phyloP scores from a whole-genome alignment of 2,329 filamentous ascomycete species.

The Microdochium nivale region DNA sequence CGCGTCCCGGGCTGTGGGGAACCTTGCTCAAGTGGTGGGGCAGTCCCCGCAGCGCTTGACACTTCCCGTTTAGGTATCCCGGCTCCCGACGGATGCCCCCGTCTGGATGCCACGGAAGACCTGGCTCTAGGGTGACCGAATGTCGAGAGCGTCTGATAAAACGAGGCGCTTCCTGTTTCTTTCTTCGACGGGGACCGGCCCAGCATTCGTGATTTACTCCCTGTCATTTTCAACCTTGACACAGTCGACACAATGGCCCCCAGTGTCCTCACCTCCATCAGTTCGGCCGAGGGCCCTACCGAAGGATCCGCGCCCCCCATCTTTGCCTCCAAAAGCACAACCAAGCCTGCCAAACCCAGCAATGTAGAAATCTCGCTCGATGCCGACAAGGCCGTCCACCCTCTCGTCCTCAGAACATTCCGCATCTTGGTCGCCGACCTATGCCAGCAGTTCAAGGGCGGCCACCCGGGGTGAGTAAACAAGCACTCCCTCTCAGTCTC shows the following conservation, averaged over 20 bases:
- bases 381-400: constrained; percentile 10
- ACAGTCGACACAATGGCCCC: not conserved
- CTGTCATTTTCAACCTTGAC: no score
- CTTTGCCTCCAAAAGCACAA: not conserved
- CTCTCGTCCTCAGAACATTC: constrained; percentile 50
- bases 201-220: no score
- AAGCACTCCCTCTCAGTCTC: constrained; percentile 1
- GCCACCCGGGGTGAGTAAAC: constrained; percentile 53
- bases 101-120: no score
- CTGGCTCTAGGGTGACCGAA: no score
- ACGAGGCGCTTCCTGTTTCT: no score
- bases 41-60: not conserved
- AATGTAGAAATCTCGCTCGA: not conserved
- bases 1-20: no score
- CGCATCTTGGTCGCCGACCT: constrained; percentile 58
- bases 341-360: not conserved
- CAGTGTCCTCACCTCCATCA: not conserved
- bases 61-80: not conserved
- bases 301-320: not conserved
- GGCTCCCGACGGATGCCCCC: not conserved
- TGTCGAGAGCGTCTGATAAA: no score
- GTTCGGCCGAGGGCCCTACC: not conserved
- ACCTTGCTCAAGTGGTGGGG: no score
- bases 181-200: no score
- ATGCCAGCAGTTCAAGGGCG: constrained; percentile 61